Conservation (phyloP, 768 basidiomycete genomes). For the Neoboletus brunneissimus region DNA sequence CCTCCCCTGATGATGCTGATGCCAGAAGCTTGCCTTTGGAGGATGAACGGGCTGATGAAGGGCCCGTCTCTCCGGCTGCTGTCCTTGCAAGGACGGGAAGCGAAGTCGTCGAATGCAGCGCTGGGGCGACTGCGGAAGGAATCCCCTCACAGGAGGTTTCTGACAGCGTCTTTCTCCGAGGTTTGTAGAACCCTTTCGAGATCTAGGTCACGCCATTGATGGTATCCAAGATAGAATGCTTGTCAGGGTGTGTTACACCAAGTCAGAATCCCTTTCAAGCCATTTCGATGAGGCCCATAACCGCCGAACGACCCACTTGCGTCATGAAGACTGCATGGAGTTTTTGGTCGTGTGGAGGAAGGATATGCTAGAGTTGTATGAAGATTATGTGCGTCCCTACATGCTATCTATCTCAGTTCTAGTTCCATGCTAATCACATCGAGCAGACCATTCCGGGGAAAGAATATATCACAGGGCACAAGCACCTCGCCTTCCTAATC, state of each 20-base stretch:
- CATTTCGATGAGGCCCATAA: constrained; percentile 68
- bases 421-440: constrained; percentile 4
- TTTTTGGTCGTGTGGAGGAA: constrained; percentile 85
- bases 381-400: constrained; percentile 66
- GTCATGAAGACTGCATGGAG: constrained; percentile 72
- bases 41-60: constrained; percentile 20
- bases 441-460: constrained; percentile 59
- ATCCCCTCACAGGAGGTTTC: constrained; percentile 23
- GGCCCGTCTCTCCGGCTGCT: constrained; percentile 53
- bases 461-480: constrained; percentile 67
- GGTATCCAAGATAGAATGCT: constrained; percentile 78
- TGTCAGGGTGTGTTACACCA: constrained; percentile 68
- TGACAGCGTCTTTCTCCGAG: constrained; percentile 70
- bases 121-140: constrained; percentile 47
- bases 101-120: constrained; percentile 60
- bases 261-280: constrained; percentile 44
- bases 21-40: background rate
- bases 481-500: constrained; percentile 75
- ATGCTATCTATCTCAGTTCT: background rate
- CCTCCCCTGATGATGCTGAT: constrained; percentile 21
- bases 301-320: constrained; percentile 58
- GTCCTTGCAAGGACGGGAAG: constrained; percentile 64
- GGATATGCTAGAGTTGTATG: constrained; percentile 77
- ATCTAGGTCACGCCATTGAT: constrained; percentile 12
- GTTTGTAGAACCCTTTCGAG: constrained; percentile 38